These are phyloP conservation scores for Fomitopsis betulina DNA, from an alignment of 1,284 basidiomycete species.

Conservation along the genomic window DNA sequence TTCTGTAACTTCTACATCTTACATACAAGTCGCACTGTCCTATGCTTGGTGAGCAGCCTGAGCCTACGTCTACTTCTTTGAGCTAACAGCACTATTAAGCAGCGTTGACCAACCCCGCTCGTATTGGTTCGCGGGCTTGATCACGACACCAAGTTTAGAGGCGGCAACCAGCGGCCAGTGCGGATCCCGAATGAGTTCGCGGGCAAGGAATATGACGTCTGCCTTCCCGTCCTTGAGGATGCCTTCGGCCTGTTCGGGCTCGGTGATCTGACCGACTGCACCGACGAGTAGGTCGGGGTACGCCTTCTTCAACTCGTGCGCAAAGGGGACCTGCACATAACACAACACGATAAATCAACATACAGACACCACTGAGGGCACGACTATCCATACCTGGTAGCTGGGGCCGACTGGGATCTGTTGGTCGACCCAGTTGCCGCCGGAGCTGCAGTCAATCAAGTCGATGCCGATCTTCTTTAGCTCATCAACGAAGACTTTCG, in stretches of 20 bases:
- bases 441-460: conserved; percentile 66
- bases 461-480: conserved; percentile 64
- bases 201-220: conserved; percentile 65
- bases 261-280: conserved; percentile 73
- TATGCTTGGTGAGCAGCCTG: no score
- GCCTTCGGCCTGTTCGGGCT: conserved; percentile 59
- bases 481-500: conserved; percentile 51
- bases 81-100: conserved; percentile 27
- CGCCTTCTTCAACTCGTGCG: conserved; percentile 63
- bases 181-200: conserved; percentile 59
- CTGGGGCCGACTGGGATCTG: conserved; percentile 55
- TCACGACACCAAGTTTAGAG: conserved; percentile 45
- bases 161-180: conserved; percentile 56
- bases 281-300: conserved; percentile 53
- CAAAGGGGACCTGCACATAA: conserved; percentile 63
- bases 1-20: neutral
- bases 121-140: conserved; percentile 66
- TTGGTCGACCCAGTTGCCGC: conserved; percentile 64
- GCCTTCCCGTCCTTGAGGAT: conserved; percentile 63
- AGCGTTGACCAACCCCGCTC: conserved; percentile 55
- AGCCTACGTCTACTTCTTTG: neutral
- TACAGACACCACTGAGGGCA: neutral
- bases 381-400: conserved; percentile 51
- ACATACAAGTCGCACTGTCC: no score
- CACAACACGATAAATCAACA: neutral